Evolutionary conservation across 2,329 filamentous ascomycete species (phyloP).

Genomic region (Fusarium marasasianum): DNA sequence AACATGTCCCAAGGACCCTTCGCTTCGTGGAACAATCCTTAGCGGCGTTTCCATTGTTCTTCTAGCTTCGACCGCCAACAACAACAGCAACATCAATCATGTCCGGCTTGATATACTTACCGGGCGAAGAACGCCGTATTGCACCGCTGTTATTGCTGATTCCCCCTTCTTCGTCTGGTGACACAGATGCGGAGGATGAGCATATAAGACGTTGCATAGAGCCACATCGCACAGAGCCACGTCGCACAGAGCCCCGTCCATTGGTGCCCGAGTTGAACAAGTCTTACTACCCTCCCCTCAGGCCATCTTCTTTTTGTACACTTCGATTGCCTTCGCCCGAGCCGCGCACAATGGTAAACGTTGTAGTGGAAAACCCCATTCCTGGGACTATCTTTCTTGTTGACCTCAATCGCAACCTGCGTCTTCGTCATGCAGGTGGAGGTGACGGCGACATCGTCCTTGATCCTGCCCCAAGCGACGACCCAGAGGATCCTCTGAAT

Average conservation of each 20-base stretch:
- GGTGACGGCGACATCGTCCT: conserved; percentile 56
- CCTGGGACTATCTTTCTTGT: conserved; percentile 55
- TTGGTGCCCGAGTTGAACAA: background rate
- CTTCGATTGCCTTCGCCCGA: background rate
- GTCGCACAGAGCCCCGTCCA: too few species aligned
- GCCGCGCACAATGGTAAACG: background rate
- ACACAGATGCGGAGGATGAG: background rate
- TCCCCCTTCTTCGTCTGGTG: background rate
- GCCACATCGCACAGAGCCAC: background rate
- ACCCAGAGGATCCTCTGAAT: conserved; percentile 64
- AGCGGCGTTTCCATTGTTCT: conserved; percentile 19
- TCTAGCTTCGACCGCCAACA: background rate
- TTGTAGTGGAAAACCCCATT: conserved; percentile 13
- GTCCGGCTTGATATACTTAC: background rate
- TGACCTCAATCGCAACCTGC: conserved; percentile 48
- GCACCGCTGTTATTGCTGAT: background rate
- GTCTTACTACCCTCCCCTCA: background rate
- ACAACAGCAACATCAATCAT: background rate
- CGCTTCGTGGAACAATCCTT: conserved; percentile 10
- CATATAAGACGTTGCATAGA: conserved; percentile 1
- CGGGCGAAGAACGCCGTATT: background rate
- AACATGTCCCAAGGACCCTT: background rate
- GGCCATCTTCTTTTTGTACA: background rate
- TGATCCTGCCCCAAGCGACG: conserved; percentile 58
- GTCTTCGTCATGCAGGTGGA: conserved; percentile 45